phyloP scores from a whole-genome alignment of 208 protist genomes.

The Acanthamoeba lugdunensis region DNA sequence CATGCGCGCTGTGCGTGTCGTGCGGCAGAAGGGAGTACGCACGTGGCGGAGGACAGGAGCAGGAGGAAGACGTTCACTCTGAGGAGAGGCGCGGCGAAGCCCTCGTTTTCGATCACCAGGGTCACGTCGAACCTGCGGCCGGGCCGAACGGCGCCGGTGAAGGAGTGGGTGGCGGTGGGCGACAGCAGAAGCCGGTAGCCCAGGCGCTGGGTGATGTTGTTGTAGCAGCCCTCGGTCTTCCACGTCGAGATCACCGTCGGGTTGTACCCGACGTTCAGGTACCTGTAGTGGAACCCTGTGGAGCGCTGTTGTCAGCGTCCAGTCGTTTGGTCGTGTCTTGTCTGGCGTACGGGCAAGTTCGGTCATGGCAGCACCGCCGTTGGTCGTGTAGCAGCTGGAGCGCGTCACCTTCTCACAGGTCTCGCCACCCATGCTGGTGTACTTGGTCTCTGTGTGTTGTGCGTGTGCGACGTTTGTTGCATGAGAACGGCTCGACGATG shows the following conservation, averaged over 20 bases:
- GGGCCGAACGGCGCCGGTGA: neutral
- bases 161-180: neutral
- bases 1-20: no score
- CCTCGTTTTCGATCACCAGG: neutral
- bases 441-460: neutral
- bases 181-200: constrained; percentile 7
- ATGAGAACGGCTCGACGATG: no score
- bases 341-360: neutral
- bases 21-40: neutral
- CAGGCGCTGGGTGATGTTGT: neutral
- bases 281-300: constrained; percentile 20
- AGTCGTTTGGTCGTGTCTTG: neutral
- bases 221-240: neutral
- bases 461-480: no score
- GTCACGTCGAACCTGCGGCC: neutral
- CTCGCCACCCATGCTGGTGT: neutral
- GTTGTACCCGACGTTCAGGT: neutral
- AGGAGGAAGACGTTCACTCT: neutral
- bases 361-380: neutral
- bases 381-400: neutral
- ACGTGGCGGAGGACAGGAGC: neutral
- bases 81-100: neutral
- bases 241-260: neutral
- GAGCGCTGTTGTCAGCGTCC: neutral
- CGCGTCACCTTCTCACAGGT: neutral